phyloP scores from a whole-genome alignment of 768 basidiomycete species.

The Podaxis carcinomalis region DNA sequence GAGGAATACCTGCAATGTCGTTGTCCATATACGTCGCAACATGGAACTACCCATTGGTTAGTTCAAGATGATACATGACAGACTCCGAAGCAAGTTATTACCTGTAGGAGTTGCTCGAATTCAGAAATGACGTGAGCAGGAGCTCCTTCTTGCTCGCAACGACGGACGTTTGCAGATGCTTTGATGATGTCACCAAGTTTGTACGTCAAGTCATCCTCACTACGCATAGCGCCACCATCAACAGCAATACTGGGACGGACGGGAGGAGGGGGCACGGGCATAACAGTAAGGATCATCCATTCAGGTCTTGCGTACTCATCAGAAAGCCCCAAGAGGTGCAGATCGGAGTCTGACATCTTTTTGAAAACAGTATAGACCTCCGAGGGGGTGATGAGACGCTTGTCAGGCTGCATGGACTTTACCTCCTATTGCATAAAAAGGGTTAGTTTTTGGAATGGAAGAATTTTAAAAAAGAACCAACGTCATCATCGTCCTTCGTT shows the following conservation, averaged over 20 bases:
- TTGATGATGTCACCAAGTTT: slow-evolving; percentile 97
- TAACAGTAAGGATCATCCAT: slow-evolving; percentile 99
- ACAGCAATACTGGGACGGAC: slow-evolving; percentile 98
- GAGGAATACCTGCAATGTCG: slow-evolving; percentile 96
- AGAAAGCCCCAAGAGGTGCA: slow-evolving; percentile 86
- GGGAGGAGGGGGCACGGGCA: slow-evolving; percentile 96
- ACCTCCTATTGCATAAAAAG: slow-evolving; percentile 48
- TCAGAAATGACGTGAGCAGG: slow-evolving; percentile 94
- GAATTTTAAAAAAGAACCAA: slow-evolving; percentile 32
- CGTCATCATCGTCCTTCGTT: slow-evolving; percentile 93
- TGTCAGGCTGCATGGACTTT: slow-evolving; percentile 79
- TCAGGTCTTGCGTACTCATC: slow-evolving; percentile 96
- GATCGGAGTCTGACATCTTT: slow-evolving; percentile 89
- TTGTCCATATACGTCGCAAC: slow-evolving; percentile 99
- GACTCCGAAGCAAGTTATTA: slow-evolving; percentile 27
- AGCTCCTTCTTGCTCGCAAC: slow-evolving; percentile 94
- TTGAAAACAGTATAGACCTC: slow-evolving; percentile 94
- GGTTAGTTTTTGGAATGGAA: slow-evolving; percentile 13
- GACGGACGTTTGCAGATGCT: slow-evolving; percentile 85
- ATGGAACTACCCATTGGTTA: slow-evolving; percentile 65
- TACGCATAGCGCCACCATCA: slow-evolving; percentile 93
- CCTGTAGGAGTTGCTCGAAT: slow-evolving; percentile 94
- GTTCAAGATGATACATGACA: not conserved
- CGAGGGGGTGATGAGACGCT: slow-evolving; percentile 74
- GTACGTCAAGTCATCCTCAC: slow-evolving; percentile 98